Base-by-base conservation (phyloP, 2,329 filamentous ascomycete species). In the Helminthosporium solani region DNA sequence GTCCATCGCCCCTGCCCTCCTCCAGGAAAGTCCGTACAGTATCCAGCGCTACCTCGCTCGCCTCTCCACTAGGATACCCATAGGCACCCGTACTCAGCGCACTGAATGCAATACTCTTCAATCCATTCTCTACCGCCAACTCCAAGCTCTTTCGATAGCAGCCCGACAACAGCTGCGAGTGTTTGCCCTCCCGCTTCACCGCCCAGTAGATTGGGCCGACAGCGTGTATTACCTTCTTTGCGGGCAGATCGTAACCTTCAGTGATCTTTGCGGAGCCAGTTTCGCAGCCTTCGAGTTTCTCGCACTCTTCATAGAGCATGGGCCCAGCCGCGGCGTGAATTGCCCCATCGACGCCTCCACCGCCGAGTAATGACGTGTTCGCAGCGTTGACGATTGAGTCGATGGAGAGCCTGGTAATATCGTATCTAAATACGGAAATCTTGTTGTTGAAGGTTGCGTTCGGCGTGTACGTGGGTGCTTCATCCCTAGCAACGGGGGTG, bases 351-450 rank as follows among this genome's bases (percentile, higher is more conserved):
- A 97, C 90, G 28, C 94, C 94, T n/a, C 90, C 90, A 42, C 94
- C 94, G 44, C 91, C 90, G 0, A 87, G 78, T 0, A 97, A 81
- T 1, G 78, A 79, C 8, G 71, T 73, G 69, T 97, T 97, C 35
- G 94, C 92, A 1, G 94, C 92, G 68, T 97, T 97, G 68, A 97
- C 91, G 57, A 96, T 94, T 53, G 87, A 86, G 63, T 90, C 88
- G 36, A 90, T 79, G 25, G 78, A 68, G 3, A 97, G 81, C 12
- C 77, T 83, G 12, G 91, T 96, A 69, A 97, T 95, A 68, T 96
- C 90, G 57, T 83, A 82, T 46, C 82, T 80, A 54, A 90, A 78
- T 30, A 92, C 73, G 36, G 81, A 82, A 59, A 96, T 78, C 53
- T 81, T 84, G 64, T 82, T 72, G 73, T 95, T 95, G 72, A 53